Evolutionary conservation across 129 eudicot species (phyloP).

Genomic region (Flaveria ramosissima): DNA sequence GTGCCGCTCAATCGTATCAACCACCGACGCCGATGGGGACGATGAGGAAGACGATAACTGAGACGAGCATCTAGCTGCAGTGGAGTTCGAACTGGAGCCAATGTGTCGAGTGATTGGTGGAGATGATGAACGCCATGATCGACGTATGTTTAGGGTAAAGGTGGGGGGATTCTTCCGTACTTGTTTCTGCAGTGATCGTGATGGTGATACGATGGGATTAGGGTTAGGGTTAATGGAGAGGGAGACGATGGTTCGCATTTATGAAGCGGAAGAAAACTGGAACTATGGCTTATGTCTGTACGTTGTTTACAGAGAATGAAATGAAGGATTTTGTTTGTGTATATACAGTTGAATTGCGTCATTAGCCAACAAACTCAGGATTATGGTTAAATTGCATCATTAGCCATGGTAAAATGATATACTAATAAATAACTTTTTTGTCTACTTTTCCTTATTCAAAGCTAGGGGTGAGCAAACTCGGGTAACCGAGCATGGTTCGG

Average conservation of each 20-base stretch:
- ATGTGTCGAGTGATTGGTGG: constrained; percentile 4
- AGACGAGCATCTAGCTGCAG: constrained; percentile 43
- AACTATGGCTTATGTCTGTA: background rate
- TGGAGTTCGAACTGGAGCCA: constrained; percentile 29
- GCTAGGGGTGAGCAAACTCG: too few relatives aligned
- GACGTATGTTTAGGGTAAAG: constrained; percentile 24
- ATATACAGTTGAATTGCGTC: background rate
- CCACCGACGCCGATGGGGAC: constrained; percentile 34
- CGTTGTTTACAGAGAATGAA: background rate
- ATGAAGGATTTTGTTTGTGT: background rate
- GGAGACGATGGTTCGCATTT: constrained; percentile 27
- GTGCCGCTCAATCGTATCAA: constrained; percentile 47
- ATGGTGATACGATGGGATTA: constrained; percentile 30
- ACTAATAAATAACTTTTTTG: too few relatives aligned
- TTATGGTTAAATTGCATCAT: too few relatives aligned
- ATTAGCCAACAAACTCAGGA: background rate
- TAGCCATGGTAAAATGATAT: too few relatives aligned
- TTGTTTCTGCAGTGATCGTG: constrained; percentile 22
- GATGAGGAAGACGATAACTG: constrained; percentile 23
- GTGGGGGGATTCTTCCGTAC: background rate
- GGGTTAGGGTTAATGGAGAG: constrained; percentile 42
- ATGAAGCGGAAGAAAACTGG: constrained; percentile 13
- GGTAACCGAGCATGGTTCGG: too few relatives aligned
- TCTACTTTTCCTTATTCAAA: too few relatives aligned
- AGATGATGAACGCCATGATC: constrained; percentile 23